phyloP scores from a whole-genome alignment of 2,329 filamentous ascomycete species.

The Talaromyces islandicus region DNA sequence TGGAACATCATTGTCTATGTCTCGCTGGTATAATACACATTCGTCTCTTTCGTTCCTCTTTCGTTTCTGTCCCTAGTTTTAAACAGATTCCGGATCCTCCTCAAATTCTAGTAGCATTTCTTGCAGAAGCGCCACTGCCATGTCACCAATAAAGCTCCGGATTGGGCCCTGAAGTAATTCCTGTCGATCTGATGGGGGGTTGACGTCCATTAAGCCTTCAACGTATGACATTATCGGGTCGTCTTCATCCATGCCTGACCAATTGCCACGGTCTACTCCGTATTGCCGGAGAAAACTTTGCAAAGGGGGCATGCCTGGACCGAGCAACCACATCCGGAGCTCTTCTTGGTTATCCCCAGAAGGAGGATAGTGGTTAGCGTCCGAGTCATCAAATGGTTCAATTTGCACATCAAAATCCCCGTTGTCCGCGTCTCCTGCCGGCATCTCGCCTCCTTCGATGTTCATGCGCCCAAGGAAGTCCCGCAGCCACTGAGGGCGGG shows the following conservation, averaged over 20 bases:
- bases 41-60: background rate
- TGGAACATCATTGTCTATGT: background rate
- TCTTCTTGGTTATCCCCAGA: constrained; percentile 21
- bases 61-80: background rate
- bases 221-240: constrained; percentile 31
- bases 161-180: constrained; percentile 25
- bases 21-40: background rate
- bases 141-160: constrained; percentile 26
- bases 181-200: constrained; percentile 20
- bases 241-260: constrained; percentile 30
- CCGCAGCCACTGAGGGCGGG: constrained; percentile 30
- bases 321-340: constrained; percentile 28
- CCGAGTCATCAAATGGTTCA: background rate
- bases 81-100: background rate
- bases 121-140: constrained; percentile 30
- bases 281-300: constrained; percentile 31
- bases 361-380: constrained; percentile 12
- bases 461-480: constrained; percentile 32
- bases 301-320: constrained; percentile 28
- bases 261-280: constrained; percentile 38
- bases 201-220: constrained; percentile 22
- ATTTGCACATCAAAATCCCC: constrained; percentile 13
- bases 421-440: constrained; percentile 10
- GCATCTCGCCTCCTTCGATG: constrained; percentile 14
- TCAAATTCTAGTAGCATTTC: constrained; percentile 19